Conservation (phyloP, 805 yeast genomes). For the Jamesozyma spencerorum region DNA sequence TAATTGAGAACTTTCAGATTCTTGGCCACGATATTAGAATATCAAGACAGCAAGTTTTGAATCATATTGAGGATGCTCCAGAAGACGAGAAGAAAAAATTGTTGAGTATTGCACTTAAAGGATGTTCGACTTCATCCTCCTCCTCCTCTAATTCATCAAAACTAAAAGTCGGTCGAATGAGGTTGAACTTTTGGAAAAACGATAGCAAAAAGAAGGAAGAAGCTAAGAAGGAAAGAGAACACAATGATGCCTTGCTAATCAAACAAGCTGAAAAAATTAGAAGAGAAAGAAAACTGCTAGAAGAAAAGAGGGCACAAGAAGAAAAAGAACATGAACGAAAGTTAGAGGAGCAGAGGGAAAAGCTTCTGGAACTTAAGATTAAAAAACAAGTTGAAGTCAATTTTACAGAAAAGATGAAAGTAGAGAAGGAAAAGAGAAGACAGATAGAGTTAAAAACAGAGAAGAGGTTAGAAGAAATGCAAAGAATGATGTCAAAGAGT, state of each 20-base stretch:
- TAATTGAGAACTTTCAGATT: constrained; percentile 22
- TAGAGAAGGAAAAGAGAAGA: constrained; percentile 8
- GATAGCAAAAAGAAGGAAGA: constrained; percentile 5
- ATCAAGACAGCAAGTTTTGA: constrained; percentile 10
- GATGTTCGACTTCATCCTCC: constrained; percentile 2
- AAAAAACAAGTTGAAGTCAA: constrained; percentile 21
- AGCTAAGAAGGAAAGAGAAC: constrained; percentile 11
- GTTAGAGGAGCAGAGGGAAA: constrained; percentile 16
- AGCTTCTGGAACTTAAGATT: constrained; percentile 16
- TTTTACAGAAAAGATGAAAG: constrained; percentile 13
- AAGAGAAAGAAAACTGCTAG: constrained; percentile 10
- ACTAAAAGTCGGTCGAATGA: background rate
- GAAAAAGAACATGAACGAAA: constrained; percentile 7
- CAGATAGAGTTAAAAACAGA: constrained; percentile 5
- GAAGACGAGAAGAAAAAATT: constrained; percentile 1
- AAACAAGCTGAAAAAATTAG: constrained; percentile 19
- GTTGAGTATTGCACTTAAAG: background rate
- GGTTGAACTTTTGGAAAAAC: constrained; percentile 4
- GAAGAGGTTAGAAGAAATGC: constrained; percentile 5
- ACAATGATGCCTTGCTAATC: constrained; percentile 15
- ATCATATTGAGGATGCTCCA: background rate
- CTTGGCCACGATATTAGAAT: constrained; percentile 24
- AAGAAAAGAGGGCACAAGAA: constrained; percentile 5
- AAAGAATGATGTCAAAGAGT: background rate
- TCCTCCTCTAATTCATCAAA: constrained; percentile 4